phyloP scores from a whole-genome alignment of 2,329 filamentous ascomycete species.

The Plectosphaerella plurivora region DNA sequence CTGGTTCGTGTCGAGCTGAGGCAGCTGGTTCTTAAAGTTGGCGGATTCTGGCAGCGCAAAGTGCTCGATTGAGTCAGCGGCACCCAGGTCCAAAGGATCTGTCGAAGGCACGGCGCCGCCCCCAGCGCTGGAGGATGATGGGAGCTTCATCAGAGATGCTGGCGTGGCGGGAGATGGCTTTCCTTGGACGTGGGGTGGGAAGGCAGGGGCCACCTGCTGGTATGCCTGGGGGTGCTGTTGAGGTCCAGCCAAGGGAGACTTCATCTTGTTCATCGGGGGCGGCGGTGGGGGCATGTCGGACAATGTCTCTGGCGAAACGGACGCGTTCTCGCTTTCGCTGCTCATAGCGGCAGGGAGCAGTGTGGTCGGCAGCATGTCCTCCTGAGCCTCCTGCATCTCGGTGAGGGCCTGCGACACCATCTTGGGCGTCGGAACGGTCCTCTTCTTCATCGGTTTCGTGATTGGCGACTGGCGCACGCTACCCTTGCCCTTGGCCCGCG shows the following conservation, averaged over 20 bases:
- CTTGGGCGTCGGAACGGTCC: constrained; percentile 46
- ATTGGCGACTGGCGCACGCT: constrained; percentile 68
- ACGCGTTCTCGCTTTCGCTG: constrained; percentile 59
- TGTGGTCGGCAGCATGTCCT: constrained; percentile 23
- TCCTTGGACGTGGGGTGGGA: constrained; percentile 23
- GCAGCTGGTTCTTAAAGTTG: constrained; percentile 38
- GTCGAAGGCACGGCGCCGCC: constrained; percentile 29
- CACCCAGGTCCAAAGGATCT: constrained; percentile 33
- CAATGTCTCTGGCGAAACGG: constrained; percentile 59
- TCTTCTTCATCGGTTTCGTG: constrained; percentile 59
- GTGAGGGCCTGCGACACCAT: constrained; percentile 52
- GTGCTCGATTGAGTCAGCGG: constrained; percentile 50
- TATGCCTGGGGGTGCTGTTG: constrained; percentile 30
- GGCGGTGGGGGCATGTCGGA: constrained; percentile 66
- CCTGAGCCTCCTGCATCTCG: constrained; percentile 42
- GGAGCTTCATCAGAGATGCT: constrained; percentile 79
- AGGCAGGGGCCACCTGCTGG: constrained; percentile 13
- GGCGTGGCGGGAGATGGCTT: constrained; percentile 71
- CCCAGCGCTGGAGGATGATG: constrained; percentile 44
- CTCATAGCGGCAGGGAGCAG: constrained; percentile 20
- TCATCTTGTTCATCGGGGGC: constrained; percentile 58
- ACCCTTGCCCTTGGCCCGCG: constrained; percentile 46
- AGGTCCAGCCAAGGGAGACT: constrained; percentile 63
- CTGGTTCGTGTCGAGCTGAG: constrained; percentile 44
- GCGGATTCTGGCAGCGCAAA: constrained; percentile 71